phyloP scores from a whole-genome alignment of 2,329 filamentous ascomycete genomes.

The Chalaropsis ovoidea region DNA sequence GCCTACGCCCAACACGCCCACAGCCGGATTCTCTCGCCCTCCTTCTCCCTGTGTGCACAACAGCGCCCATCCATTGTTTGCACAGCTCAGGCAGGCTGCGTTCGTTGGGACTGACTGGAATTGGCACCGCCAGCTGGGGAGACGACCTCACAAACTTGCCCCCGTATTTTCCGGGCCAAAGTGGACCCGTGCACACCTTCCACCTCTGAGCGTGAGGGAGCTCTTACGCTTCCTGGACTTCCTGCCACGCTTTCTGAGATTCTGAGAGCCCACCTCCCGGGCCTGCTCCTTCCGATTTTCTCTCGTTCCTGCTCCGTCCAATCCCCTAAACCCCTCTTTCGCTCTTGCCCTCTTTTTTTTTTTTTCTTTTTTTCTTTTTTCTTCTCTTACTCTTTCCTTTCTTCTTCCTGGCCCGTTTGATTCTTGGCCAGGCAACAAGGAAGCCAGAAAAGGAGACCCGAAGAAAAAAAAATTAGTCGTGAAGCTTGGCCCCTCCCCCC shows the following conservation, averaged over 20 bases:
- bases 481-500: background rate
- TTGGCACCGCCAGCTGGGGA: background rate
- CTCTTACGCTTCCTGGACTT: background rate
- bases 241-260: background rate
- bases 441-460: constrained; percentile 11
- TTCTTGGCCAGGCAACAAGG: background rate
- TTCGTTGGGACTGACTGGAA: too few relatives aligned
- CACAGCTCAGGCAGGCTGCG: too few relatives aligned
- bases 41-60: background rate
- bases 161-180: constrained; percentile 17
- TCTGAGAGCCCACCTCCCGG: background rate
- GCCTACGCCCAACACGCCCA: too few relatives aligned
- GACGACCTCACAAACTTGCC: background rate
- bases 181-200: constrained; percentile 13
- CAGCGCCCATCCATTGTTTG: too few relatives aligned
- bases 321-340: background rate
- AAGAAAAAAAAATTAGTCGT: constrained; percentile 1
- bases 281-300: constrained; percentile 19
- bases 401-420: background rate
- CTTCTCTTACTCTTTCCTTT: background rate
- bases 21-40: too few relatives aligned
- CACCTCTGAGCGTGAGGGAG: too few relatives aligned
- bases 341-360: too few relatives aligned
- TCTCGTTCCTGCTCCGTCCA: constrained; percentile 17
- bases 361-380: constrained; percentile 3